These are phyloP conservation scores for Pythium coloratum DNA, from an alignment of 352 stramenopile genomes.

Conservation along the genomic window DNA sequence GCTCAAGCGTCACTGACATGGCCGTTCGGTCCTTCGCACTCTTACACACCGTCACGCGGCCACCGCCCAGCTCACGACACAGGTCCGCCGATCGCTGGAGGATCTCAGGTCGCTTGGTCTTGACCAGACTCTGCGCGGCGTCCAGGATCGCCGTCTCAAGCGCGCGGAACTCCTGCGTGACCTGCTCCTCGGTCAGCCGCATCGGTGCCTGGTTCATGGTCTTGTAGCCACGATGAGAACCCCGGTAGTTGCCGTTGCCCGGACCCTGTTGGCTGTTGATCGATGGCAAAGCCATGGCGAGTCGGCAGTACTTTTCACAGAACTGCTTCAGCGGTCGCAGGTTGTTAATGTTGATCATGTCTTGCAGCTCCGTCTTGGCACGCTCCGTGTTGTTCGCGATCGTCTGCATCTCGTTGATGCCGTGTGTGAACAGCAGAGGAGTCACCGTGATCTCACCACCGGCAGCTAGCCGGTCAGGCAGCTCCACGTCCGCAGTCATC, in stretches of 20 bases:
- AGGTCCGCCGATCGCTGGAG: slow-evolving; percentile 79
- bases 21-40: slow-evolving; percentile 97
- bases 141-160: slow-evolving; percentile 72
- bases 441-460: slow-evolving; percentile 82
- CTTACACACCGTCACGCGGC: slow-evolving; percentile 95
- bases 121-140: slow-evolving; percentile 79
- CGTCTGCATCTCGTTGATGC: slow-evolving; percentile 95
- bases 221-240: slow-evolving; percentile 49
- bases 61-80: slow-evolving; percentile 86
- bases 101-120: slow-evolving; percentile 86
- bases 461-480: slow-evolving; percentile 64
- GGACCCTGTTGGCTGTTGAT: slow-evolving; percentile 14
- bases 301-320: slow-evolving; percentile 78
- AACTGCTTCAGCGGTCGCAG: slow-evolving; percentile 79
- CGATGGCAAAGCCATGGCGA: slow-evolving; percentile 54
- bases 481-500: slow-evolving; percentile 66
- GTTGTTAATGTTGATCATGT: slow-evolving; percentile 90
- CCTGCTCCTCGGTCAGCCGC: slow-evolving; percentile 71
- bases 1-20: slow-evolving; percentile 97
- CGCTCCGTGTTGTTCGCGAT: slow-evolving; percentile 91
- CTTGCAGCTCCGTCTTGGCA: slow-evolving; percentile 86
- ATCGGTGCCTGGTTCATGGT: slow-evolving; percentile 50
- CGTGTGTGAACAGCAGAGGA: slow-evolving; percentile 87
- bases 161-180: slow-evolving; percentile 62
- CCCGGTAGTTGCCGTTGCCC: slow-evolving; percentile 11